Evolutionary conservation across 768 basidiomycete species (phyloP).

Genomic region (Suillus cothurnatus): DNA sequence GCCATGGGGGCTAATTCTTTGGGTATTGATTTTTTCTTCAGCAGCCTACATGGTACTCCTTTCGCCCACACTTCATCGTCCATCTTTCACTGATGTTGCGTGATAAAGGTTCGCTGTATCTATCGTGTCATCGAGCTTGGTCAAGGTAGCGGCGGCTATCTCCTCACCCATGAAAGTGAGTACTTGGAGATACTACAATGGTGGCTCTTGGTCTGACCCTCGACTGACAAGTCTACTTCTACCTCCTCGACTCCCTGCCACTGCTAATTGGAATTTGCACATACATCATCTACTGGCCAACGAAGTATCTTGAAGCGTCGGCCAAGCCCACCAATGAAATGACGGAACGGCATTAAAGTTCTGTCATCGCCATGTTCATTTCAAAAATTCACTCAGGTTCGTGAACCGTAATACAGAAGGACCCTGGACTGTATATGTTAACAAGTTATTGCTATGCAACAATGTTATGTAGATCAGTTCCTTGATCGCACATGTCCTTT

Average conservation of each 20-base stretch:
- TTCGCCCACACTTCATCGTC: background rate
- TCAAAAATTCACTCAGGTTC: background rate
- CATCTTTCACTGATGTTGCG: background rate
- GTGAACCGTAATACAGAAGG: background rate
- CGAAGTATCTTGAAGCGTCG: conserved; percentile 19
- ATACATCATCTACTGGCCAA: conserved; percentile 32
- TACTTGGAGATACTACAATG: no score
- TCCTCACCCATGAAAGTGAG: conserved; percentile 27
- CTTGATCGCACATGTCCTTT: background rate
- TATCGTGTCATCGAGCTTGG: conserved; percentile 31
- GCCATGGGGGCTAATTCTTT: conserved; percentile 23
- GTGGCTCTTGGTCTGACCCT: background rate
- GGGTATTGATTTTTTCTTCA: conserved; percentile 26
- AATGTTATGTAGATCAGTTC: background rate
- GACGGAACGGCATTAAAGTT: background rate
- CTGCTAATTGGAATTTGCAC: conserved; percentile 26
- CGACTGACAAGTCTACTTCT: conserved; percentile 27
- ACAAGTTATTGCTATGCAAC: background rate
- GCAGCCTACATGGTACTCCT: conserved; percentile 26
- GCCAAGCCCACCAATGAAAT: background rate
- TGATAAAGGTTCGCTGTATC: conserved; percentile 26
- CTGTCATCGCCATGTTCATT: background rate
- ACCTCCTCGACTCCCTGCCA: conserved; percentile 31
- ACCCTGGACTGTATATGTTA: background rate
- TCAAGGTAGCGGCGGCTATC: conserved; percentile 22